These are phyloP conservation scores for Podaxis rugospora DNA, from an alignment of 768 basidiomycete genomes.

Conservation along the genomic window DNA sequence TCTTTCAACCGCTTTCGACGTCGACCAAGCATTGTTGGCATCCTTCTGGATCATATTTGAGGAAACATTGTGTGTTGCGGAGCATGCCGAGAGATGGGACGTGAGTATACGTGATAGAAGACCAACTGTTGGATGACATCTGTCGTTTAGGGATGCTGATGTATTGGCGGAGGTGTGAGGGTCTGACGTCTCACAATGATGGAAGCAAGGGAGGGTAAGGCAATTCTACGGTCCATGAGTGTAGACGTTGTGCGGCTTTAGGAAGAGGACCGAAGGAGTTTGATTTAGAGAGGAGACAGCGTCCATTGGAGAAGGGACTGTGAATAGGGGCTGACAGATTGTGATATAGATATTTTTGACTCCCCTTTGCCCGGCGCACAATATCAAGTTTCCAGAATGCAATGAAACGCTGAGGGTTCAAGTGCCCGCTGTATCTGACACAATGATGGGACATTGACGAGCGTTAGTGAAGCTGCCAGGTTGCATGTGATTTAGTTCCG, in stretches of 20 bases:
- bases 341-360: neutral
- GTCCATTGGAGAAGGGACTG: no score
- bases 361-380: conserved; percentile 49
- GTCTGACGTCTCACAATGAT: neutral
- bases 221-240: neutral
- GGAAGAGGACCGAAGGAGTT: neutral
- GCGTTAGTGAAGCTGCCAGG: conserved; percentile 42
- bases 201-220: neutral
- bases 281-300: neutral
- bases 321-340: neutral
- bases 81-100: no score
- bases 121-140: no score
- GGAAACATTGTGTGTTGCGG: no score
- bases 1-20: neutral
- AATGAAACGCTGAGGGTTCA: conserved; percentile 39
- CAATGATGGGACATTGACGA: conserved; percentile 56
- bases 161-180: no score
- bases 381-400: conserved; percentile 51
- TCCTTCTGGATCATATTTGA: no score
- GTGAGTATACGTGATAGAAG: no score
- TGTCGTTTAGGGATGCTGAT: no score
- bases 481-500: conserved; percentile 58
- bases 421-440: conserved; percentile 52
- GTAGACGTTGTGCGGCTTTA: neutral
- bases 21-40: neutral